Conservation (phyloP, 129 eudicot species). For the Escallonia herrerae region DNA sequence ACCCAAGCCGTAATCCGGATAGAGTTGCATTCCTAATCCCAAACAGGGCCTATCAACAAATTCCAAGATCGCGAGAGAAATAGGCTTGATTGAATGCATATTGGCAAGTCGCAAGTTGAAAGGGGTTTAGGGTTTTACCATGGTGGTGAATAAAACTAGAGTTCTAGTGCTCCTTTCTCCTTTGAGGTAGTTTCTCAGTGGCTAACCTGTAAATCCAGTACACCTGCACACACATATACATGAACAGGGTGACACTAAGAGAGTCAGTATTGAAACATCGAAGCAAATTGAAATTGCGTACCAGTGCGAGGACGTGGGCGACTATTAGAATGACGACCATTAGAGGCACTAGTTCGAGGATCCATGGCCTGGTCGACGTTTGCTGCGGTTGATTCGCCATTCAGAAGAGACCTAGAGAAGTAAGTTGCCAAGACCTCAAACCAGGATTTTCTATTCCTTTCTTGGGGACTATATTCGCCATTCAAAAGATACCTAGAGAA, state of each 20-base stretch:
- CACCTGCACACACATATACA: constrained; percentile 11
- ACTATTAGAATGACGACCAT: constrained; percentile 42
- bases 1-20: too few species aligned
- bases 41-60: too few species aligned
- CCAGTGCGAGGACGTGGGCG: constrained; percentile 59
- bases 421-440: neutral
- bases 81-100: too few species aligned
- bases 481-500: too few species aligned
- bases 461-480: too few species aligned
- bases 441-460: neutral
- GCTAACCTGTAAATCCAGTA: constrained; percentile 60
- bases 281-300: constrained; percentile 8
- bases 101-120: too few species aligned
- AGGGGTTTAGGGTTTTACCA: constrained; percentile 7
- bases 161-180: constrained; percentile 38
- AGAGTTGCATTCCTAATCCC: too few species aligned
- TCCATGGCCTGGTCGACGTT: constrained; percentile 41
- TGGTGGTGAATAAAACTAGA: neutral
- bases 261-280: neutral
- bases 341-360: constrained; percentile 47
- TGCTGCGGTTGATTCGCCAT: constrained; percentile 32
- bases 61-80: too few species aligned
- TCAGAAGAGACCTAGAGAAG: neutral
- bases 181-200: constrained; percentile 46
- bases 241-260: neutral